A percentile compares a stretch with the other conserved stretches of the same genome.
Conservation (phyloP, 208 protist species). For the Wallacemonas sp. region DNA sequence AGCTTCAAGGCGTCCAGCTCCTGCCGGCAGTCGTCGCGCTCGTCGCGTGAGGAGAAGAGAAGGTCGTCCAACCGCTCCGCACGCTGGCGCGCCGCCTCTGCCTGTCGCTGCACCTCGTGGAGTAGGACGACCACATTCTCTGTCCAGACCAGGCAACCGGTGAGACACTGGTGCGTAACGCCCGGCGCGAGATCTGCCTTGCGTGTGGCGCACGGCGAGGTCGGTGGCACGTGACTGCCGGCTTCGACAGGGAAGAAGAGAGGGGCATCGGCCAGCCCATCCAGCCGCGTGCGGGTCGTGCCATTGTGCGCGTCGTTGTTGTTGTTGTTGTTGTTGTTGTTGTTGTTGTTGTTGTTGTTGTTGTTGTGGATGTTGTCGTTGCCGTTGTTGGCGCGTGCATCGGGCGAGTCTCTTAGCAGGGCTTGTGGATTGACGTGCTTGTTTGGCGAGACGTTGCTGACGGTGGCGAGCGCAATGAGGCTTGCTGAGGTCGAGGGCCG, state of each 20-base stretch:
- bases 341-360: too few species aligned
- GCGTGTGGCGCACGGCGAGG: not conserved
- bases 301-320: not conserved
- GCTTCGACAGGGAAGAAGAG: not conserved
- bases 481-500: slow-evolving; percentile 1
- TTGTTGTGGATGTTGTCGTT: not conserved
- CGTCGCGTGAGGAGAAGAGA: slow-evolving; percentile 16
- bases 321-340: not conserved
- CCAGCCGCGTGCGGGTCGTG: not conserved
- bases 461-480: slow-evolving; percentile 15
- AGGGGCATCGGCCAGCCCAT: not conserved
- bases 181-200: slow-evolving; percentile 15
- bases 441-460: slow-evolving; percentile 2
- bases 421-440: slow-evolving; percentile 15
- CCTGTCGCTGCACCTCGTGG: slow-evolving; percentile 8
- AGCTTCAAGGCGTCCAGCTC: slow-evolving; percentile 30
- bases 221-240: not conserved
- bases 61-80: slow-evolving; percentile 26
- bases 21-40: slow-evolving; percentile 28
- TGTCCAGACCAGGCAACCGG: slow-evolving; percentile 14
- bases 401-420: too few species aligned
- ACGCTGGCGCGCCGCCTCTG: slow-evolving; percentile 9
- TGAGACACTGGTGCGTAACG: slow-evolving; percentile 13
- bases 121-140: not conserved
- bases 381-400: not conserved